Evolutionary conservation across 1,139 yeast species (phyloP).

Genomic region (Pneumocystis murina): DNA sequence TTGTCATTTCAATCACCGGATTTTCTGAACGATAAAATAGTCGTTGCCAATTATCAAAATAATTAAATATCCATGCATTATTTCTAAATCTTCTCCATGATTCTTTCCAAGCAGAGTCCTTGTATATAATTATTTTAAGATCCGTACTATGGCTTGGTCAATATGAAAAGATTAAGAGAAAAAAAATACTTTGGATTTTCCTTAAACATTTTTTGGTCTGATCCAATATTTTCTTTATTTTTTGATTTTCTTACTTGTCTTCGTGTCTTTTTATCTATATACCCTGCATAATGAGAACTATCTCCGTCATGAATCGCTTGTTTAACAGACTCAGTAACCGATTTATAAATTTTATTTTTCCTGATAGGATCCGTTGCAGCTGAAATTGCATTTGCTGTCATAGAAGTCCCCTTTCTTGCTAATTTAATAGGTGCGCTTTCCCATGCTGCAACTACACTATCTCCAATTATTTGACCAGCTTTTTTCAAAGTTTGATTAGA

Average conservation of each 20-base stretch:
- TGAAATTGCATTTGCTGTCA: constrained; percentile 41
- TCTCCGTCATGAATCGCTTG: constrained; percentile 88
- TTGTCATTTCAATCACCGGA: constrained; percentile 65
- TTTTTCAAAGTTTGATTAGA: constrained; percentile 69
- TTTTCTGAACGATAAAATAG: constrained; percentile 82
- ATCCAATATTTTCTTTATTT: constrained; percentile 43
- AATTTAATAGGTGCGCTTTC: constrained; percentile 85
- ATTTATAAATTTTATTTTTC: constrained; percentile 70
- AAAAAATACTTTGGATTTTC: constrained; percentile 43
- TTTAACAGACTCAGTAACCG: constrained; percentile 39
- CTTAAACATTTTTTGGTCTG: constrained; percentile 42
- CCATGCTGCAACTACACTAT: constrained; percentile 86
- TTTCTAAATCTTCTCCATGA: constrained; percentile 50
- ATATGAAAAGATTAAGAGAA: neutral
- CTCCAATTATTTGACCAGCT: constrained; percentile 91
- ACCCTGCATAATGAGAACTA: constrained; percentile 82
- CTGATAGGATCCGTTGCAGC: constrained; percentile 89
- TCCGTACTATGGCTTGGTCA: constrained; percentile 39
- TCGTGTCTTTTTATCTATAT: constrained; percentile 74
- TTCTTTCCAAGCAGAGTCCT: constrained; percentile 54
- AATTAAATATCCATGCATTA: constrained; percentile 56
- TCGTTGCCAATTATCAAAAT: constrained; percentile 44
- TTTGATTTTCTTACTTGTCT: constrained; percentile 41
- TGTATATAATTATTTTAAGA: constrained; percentile 65
- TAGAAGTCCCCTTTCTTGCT: constrained; percentile 65